These are phyloP conservation scores for Dictyophora rubrovolvata DNA, from an alignment of 768 basidiomycete genomes.

Conservation along the genomic window DNA sequence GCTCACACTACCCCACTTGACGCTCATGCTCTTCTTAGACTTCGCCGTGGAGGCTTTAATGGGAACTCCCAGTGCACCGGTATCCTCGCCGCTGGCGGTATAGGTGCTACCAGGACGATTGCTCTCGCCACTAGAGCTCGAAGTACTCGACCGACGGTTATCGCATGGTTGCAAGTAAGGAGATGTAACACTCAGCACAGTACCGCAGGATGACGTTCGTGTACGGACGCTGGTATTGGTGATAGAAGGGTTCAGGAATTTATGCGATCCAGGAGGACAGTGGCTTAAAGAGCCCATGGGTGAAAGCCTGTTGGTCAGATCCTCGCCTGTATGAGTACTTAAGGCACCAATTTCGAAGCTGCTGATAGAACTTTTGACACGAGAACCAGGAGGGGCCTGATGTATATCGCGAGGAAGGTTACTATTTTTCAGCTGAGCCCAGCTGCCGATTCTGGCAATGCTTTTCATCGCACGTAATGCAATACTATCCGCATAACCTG, in stretches of 20 bases:
- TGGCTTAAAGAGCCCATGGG: constrained; percentile 48
- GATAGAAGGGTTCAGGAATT: not conserved
- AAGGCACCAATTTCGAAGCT: constrained; percentile 61
- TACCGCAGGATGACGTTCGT: not conserved
- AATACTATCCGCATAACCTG: not conserved
- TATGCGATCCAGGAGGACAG: constrained; percentile 19
- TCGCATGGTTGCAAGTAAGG: not conserved
- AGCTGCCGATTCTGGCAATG: constrained; percentile 61
- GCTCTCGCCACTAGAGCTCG: not conserved
- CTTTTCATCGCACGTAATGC: constrained; percentile 58
- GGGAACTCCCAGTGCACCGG: constrained; percentile 30
- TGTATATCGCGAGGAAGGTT: constrained; percentile 20
- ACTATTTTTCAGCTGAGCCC: constrained; percentile 47
- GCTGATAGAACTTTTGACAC: constrained; percentile 39
- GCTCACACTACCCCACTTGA: constrained; percentile 2
- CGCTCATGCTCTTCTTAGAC: constrained; percentile 35
- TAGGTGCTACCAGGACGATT: constrained; percentile 4
- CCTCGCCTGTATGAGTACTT: constrained; percentile 32
- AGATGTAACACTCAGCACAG: not conserved
- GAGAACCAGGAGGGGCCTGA: constrained; percentile 13
- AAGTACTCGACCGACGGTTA: not conserved
- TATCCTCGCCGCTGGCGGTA: constrained; percentile 8
- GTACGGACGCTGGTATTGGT: not conserved
- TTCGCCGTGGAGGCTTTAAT: constrained; percentile 32
- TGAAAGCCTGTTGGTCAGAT: constrained; percentile 45